Base-by-base conservation (phyloP, 441 rosid genomes). In the Jatropha podagrica region DNA sequence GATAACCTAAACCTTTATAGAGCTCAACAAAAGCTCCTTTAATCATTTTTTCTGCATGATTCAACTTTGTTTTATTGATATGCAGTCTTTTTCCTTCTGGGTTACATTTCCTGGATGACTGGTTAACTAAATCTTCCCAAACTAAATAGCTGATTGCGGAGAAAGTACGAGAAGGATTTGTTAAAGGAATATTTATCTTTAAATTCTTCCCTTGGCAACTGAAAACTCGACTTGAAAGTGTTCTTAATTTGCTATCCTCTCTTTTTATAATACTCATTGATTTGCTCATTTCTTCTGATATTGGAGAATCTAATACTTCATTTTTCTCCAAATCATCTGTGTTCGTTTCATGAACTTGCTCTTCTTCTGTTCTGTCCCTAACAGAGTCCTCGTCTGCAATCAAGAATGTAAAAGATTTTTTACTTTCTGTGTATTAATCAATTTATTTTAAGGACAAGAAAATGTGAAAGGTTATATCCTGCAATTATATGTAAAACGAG, bases 1-100 rank as follows among this genome's bases (percentile, higher is more conserved):
- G 98, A 82, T 94, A 96, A 20, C 90, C 87, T 77, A 96, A 72
- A 20, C 96, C 99, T 85, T 92, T 96, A 64, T 89, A 93, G 72
- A 96, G 93, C 88, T 96, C 99, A 71, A 85, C 56, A 44, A 91
- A 77, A 74, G 97, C 99, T 71, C 94, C 91, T 84, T 83, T 90
- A 6, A 94, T 91, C 97, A 96, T 96, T 84, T 96, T 96, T 89
- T 96, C 93, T 0, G 98, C 98, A 74, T 88, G 94, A 54, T 84
- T 89, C 80, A 96, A 68, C 84, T 88, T 91, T 14, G 88, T 83
- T 82, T 91, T 94, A 90, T 89, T 94, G 82, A 96, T 84, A 18
- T 78, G 82, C 15, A 89, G 83, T 81, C 81, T 88, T 48, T 78
- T 81, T 68, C 88, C 94, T 69, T 88, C 93, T 56, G 84, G 81